Percentiles rank a stretch among this genome's conserved stretches.
phyloP scores from a whole-genome alignment of 176 grass and related monocot genomes.

The Juncus effusus region DNA sequence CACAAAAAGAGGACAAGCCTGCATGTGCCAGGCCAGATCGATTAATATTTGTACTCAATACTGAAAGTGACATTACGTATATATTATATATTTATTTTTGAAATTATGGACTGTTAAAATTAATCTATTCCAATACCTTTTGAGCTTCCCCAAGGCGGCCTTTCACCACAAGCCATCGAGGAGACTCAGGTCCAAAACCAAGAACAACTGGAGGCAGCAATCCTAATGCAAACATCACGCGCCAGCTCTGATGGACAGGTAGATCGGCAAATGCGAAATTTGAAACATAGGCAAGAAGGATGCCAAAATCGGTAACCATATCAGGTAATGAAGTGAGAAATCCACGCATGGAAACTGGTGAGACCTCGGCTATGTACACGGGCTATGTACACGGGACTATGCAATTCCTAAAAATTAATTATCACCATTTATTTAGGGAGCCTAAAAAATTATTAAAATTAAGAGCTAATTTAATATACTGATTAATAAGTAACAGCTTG shows the following conservation, averaged over 20 bases:
- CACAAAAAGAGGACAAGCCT: too few species aligned
- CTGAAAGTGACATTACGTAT: too few species aligned
- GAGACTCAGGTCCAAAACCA: constrained; percentile 54
- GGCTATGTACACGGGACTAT: too few species aligned
- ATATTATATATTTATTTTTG: too few species aligned
- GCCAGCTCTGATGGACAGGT: constrained; percentile 38
- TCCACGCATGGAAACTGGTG: constrained; percentile 35
- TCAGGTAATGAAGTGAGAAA: constrained; percentile 14
- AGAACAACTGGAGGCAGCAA: constrained; percentile 20
- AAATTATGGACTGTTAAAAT: too few species aligned
- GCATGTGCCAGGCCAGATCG: too few species aligned
- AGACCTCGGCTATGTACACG: constrained; percentile 45
- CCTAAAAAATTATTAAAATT: too few species aligned
- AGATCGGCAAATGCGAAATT: constrained; percentile 41
- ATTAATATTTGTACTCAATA: too few species aligned
- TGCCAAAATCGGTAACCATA: constrained; percentile 20
- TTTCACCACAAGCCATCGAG: constrained; percentile 58
- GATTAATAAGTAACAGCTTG: too few species aligned
- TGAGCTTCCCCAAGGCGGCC: constrained; percentile 34
- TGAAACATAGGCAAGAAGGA: constrained; percentile 36
- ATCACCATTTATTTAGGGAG: too few species aligned
- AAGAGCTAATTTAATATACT: too few species aligned
- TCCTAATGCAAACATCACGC: constrained; percentile 36
- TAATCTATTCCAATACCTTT: too few species aligned
- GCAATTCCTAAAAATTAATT: constrained; percentile 25